Evolutionary conservation across 345 rosid species (phyloP), one percentile per base, ranked within the genome.

Genomic region (Corchorus capsularis): DNA sequence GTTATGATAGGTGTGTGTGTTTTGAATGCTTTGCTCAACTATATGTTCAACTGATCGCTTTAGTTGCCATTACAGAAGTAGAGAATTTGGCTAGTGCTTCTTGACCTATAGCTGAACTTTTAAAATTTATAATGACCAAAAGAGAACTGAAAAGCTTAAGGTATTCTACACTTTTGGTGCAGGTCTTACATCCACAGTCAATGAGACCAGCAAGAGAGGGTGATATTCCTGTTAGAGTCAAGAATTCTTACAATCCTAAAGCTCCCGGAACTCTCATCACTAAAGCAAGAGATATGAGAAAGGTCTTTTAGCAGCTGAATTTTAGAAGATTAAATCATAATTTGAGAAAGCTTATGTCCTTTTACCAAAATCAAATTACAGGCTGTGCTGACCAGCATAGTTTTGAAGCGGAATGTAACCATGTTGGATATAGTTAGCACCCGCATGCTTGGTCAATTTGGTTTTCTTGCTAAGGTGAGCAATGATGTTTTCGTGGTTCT

Each of bases 181-280:
- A 94, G 98, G 96, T 94, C 75, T 81, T 94, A 78, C 98, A 94
- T 85, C 98, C 98, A 32, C 92, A 84, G 77, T 94, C 98, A 75
- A 94, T 94, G 97, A 89, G 96, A 82, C 98, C 97, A 78, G 98
- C 98, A 66, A 89, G 96, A 83, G 98, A 94, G 64, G 93, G 93
- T 27, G 96, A 90, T 82, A 90, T 92, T 82, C 98, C 98, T 62
- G 97, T 94, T 9, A 82, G 97, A 83, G 97, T 94, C 73, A 94
- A 94, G 77, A 94, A 94, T 82, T 94, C 97, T 34, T 94, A 94
- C 80, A 94, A 94, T 80, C 94, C 94, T 53, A 85, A 79, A 77
- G 97, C 98, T 63, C 91, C 97, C 17, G 98, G 98, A 79, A 94
- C 98, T 82, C 93, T 94, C 68, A 94, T 94, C 77, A 94, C 93